phyloP scores from a whole-genome alignment of 1,284 basidiomycete genomes.

The Omphalotus olearius region DNA sequence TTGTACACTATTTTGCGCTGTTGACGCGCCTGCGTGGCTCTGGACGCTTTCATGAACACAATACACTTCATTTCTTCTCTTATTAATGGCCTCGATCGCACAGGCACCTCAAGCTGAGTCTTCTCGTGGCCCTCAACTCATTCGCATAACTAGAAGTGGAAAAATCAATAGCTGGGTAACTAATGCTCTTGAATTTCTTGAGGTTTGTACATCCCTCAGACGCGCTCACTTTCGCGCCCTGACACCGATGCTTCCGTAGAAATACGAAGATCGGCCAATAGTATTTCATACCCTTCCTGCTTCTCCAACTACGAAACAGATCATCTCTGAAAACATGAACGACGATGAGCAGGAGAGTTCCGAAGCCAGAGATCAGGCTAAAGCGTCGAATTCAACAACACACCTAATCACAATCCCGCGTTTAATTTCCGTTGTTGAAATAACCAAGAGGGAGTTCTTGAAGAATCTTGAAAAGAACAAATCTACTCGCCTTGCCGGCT shows the following conservation, averaged over 20 bases:
- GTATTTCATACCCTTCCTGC: conserved; percentile 66
- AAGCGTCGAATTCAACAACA: conserved; percentile 10
- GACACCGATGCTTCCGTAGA: conserved; percentile 31
- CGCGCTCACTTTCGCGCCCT: conserved; percentile 3
- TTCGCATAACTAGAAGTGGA: conserved; percentile 62
- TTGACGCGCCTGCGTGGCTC: too few relatives aligned
- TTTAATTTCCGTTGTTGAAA: conserved; percentile 76
- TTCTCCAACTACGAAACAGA: conserved; percentile 10
- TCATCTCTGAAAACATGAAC: conserved; percentile 1
- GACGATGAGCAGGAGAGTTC: conserved; percentile 3
- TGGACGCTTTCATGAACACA: too few relatives aligned
- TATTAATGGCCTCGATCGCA: not conserved
- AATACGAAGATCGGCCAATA: conserved; percentile 50
- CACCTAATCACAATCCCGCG: conserved; percentile 52
- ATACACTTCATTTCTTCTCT: not conserved
- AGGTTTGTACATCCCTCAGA: conserved; percentile 37
- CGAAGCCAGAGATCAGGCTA: conserved; percentile 12
- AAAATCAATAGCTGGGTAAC: conserved; percentile 63
- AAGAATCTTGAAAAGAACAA: conserved; percentile 39
- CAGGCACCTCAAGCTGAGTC: not conserved
- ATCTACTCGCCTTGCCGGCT: conserved; percentile 39
- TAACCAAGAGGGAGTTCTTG: conserved; percentile 78
- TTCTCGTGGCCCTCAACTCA: conserved; percentile 23
- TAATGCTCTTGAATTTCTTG: conserved; percentile 56
- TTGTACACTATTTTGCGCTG: too few relatives aligned